Conservation (phyloP, 2,329 filamentous ascomycete genomes). For the Ascochyta koolunga region DNA sequence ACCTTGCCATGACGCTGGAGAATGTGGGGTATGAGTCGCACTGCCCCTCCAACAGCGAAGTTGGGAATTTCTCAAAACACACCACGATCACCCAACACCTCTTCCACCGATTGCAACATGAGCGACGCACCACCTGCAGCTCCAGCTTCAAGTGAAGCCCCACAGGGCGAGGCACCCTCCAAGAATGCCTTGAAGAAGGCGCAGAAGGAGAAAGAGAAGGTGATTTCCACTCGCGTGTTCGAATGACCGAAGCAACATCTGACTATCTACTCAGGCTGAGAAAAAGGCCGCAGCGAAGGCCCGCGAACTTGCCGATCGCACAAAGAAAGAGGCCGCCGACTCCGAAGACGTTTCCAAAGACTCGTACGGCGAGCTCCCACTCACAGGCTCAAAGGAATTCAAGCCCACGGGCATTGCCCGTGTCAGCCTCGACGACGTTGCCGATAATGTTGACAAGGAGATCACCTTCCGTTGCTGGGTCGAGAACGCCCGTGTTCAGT, state of each 20-base stretch:
- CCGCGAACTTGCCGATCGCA: conserved; percentile 58
- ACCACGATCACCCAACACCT: conserved; percentile 5
- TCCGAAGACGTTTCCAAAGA: conserved; percentile 71
- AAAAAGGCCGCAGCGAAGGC: conserved; percentile 50
- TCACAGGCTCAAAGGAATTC: conserved; percentile 60
- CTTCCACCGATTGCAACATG: conserved; percentile 29
- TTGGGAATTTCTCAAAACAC: conserved; percentile 5
- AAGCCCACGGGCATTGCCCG: conserved; percentile 61
- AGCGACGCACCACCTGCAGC: conserved; percentile 39
- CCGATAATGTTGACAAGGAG: conserved; percentile 47
- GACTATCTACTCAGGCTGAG: conserved; percentile 38
- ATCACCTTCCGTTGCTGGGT: conserved; percentile 81
- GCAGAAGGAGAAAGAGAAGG: conserved; percentile 52
- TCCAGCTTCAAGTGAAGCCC: conserved; percentile 27
- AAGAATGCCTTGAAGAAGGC: conserved; percentile 52
- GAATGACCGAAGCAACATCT: neutral
- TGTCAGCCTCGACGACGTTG: conserved; percentile 61
- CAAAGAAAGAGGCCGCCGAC: conserved; percentile 67
- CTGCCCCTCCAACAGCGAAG: conserved; percentile 15
- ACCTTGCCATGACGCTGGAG: conserved; percentile 25
- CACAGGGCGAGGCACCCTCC: conserved; percentile 38
- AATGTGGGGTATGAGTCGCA: conserved; percentile 24
- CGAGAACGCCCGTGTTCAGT: conserved; percentile 86
- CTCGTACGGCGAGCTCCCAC: conserved; percentile 77
- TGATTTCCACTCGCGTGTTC: conserved; percentile 12